These are phyloP conservation scores for Tuber borchii DNA, from an alignment of 495 filamentous ascomycete genomes.

Conservation along the genomic window DNA sequence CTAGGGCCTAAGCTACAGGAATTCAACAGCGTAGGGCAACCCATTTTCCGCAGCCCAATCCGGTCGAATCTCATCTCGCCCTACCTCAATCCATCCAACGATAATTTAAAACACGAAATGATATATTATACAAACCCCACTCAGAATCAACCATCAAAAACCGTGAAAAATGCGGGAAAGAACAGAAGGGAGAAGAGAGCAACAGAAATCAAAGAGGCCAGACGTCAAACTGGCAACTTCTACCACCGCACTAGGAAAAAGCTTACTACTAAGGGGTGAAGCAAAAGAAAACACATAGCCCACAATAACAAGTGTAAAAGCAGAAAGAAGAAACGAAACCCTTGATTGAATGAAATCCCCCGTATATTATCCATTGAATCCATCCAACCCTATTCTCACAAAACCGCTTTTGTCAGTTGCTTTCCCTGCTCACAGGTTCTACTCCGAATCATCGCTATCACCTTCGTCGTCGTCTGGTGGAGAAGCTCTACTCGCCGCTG, in stretches of 20 bases:
- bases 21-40: background rate
- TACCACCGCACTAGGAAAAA: background rate
- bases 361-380: background rate
- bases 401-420: slow-evolving; percentile 13
- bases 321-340: slow-evolving; percentile 14
- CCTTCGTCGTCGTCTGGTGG: slow-evolving; percentile 30
- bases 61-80: background rate
- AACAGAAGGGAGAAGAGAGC: background rate
- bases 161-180: background rate
- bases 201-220: background rate
- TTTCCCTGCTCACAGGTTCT: background rate
- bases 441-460: slow-evolving; percentile 33
- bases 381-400: slow-evolving; percentile 11
- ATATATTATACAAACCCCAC: background rate
- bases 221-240: background rate
- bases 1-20: background rate
- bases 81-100: background rate
- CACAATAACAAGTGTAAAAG: slow-evolving; percentile 10
- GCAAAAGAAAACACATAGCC: background rate
- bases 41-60: background rate
- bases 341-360: background rate
- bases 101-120: background rate
- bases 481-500: slow-evolving; percentile 22
- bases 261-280: background rate
- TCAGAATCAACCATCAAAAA: background rate